Base-by-base conservation (phyloP, 2,329 filamentous ascomycete genomes). In the Madurella fahalii region DNA sequence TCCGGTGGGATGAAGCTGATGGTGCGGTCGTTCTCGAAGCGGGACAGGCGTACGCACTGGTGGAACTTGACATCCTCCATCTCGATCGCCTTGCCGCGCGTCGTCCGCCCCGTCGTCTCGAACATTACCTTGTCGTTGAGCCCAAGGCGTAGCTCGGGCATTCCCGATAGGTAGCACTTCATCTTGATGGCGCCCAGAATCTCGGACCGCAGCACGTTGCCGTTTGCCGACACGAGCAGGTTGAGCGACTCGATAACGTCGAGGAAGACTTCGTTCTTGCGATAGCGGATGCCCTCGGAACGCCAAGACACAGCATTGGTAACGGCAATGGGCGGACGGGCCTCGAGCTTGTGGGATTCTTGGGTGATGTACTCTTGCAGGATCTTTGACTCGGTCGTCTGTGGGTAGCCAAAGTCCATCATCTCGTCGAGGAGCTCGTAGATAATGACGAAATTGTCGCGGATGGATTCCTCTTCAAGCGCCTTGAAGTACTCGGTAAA, bases 61-160 rank as follows among this genome's bases (percentile, higher is more conserved):
- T 99, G 94, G 73, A 99, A 99, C 68, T 99, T 99, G 73, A 99
- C 94, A 65, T 99, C 94, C 68, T 99, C 94, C 94, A 99, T 99
- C 75, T 99, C 94, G 60, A 99, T 94, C 9, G 94, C 90, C 74
- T 99, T 99, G 57, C 94, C 94, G 66, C 94, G 79, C 40, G 93
- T 97, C 15, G 93, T 90, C 58, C 94, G 83, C 30, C 94, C 94
- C 0, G 94, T 99, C 4, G 91, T 95, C 75, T 99, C 94, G 68
- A 99, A 99, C 94, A 99, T 99, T 72, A 90, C 94, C 75, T 99
- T 99, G 78, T 99, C 94, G 76, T 99, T 99, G 68, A 99, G 76
- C 4, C 94, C 94, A 48, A 99, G 74, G 30, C 94, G 87, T 67
- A 99, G 74, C 74, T 99, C 94, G 11, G 94, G 94, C 94, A 99